A percentile compares a stretch with the other conserved stretches of the same genome.
Conservation (phyloP, 495 filamentous ascomycete genomes). For the Hypoxylon crocopeplum region DNA sequence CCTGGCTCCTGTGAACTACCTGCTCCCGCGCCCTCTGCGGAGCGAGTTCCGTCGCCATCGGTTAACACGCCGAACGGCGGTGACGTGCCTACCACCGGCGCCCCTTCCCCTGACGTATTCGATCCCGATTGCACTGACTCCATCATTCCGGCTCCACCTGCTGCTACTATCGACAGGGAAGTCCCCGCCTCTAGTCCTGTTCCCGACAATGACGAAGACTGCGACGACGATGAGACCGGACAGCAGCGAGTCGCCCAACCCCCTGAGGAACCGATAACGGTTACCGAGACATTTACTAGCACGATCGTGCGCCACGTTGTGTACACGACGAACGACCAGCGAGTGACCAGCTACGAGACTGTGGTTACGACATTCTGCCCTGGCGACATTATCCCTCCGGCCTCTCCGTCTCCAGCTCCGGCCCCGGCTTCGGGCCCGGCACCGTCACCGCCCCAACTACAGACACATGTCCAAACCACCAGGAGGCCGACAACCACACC, state of each 20-base stretch:
- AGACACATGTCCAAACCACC: neutral
- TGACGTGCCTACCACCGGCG: neutral
- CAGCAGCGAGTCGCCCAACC: neutral
- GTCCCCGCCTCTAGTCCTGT: neutral
- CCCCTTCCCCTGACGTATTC: neutral
- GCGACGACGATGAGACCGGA: conserved; percentile 7
- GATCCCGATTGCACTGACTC: neutral
- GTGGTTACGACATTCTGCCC: conserved; percentile 34
- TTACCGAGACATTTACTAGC: conserved; percentile 22
- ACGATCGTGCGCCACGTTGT: conserved; percentile 25
- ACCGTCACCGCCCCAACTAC: neutral
- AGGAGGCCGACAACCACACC: neutral
- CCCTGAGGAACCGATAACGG: neutral
- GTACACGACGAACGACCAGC: conserved; percentile 13
- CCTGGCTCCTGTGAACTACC: conserved; percentile 32
- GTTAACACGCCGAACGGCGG: too few relatives aligned
- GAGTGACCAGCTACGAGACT: conserved; percentile 16
- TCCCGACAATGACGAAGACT: neutral
- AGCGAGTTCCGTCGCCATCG: too few relatives aligned
- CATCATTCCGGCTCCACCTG: neutral
- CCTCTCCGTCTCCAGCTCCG: neutral
- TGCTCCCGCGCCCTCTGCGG: too few relatives aligned
- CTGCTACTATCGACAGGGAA: conserved; percentile 4
- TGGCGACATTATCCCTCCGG: conserved; percentile 1
- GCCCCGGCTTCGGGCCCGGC: neutral